Percentiles rank a stretch among this genome's conserved stretches.
Evolutionary conservation across 495 filamentous ascomycete species (phyloP).

Genomic region (Recurvomyces mirabilis): DNA sequence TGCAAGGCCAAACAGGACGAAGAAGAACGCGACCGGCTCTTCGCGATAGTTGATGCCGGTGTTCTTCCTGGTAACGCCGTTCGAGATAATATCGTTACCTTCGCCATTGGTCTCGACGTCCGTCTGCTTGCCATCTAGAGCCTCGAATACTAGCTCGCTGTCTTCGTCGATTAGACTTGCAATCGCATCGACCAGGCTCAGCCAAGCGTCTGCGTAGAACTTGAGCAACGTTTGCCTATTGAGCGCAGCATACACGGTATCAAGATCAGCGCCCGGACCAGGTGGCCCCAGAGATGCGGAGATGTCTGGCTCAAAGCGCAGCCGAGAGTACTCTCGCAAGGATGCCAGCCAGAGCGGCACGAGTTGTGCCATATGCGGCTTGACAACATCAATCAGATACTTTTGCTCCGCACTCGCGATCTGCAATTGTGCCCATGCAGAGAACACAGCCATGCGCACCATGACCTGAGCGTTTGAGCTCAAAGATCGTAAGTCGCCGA

Average conservation of each 20-base stretch:
- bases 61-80: slow-evolving; percentile 32
- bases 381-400: slow-evolving; percentile 78
- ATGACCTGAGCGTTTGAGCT: slow-evolving; percentile 96
- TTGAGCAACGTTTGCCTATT: slow-evolving; percentile 86
- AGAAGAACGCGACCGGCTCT: slow-evolving; percentile 97
- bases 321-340: slow-evolving; percentile 80
- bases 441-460: slow-evolving; percentile 93
- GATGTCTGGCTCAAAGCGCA: slow-evolving; percentile 94
- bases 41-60: slow-evolving; percentile 91
- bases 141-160: slow-evolving; percentile 94
- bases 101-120: slow-evolving; percentile 35
- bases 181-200: slow-evolving; percentile 93
- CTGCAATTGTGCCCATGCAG: slow-evolving; percentile 98
- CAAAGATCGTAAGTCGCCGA: slow-evolving; percentile 85
- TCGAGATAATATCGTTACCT: slow-evolving; percentile 15
- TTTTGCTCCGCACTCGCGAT: slow-evolving; percentile 88
- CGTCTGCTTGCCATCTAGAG: slow-evolving; percentile 65
- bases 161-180: slow-evolving; percentile 95
- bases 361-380: slow-evolving; percentile 77
- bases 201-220: slow-evolving; percentile 97
- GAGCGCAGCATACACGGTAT: slow-evolving; percentile 83
- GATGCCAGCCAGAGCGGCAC: slow-evolving; percentile 91
- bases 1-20: slow-evolving; percentile 90
- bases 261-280: slow-evolving; percentile 58
- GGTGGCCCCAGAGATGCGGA: slow-evolving; percentile 70